These are phyloP conservation scores for Hymenoscyphus linearis DNA, from an alignment of 2,329 filamentous ascomycete genomes.

Conservation along the genomic window DNA sequence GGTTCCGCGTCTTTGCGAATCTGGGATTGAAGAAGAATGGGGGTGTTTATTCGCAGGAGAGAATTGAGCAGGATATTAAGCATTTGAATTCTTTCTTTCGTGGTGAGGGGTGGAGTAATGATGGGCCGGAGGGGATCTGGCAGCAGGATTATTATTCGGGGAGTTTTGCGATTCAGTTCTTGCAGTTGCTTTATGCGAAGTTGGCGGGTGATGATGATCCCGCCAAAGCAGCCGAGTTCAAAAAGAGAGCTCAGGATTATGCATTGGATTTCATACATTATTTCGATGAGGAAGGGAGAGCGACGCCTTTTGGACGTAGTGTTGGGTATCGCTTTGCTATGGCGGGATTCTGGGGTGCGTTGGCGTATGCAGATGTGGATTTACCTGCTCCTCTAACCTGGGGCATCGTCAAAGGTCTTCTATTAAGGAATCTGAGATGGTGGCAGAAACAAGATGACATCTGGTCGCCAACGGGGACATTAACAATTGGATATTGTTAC, in stretches of 20 bases:
- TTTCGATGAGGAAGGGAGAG: constrained; percentile 65
- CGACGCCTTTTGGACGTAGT: constrained; percentile 72
- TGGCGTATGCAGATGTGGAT: constrained; percentile 71
- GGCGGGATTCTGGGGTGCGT: constrained; percentile 76
- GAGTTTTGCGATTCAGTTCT: constrained; percentile 75
- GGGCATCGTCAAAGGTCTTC: constrained; percentile 73
- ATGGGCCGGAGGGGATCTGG: constrained; percentile 71
- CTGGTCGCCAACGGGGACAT: constrained; percentile 68
- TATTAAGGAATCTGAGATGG: constrained; percentile 70
- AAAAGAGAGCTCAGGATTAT: constrained; percentile 58
- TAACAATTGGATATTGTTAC: constrained; percentile 71
- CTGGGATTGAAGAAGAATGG: constrained; percentile 71
- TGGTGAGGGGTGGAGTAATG: constrained; percentile 78
- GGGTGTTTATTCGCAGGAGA: constrained; percentile 62
- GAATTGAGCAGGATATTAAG: constrained; percentile 69
- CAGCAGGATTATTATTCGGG: constrained; percentile 86
- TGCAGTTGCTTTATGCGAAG: constrained; percentile 72
- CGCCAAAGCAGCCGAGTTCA: constrained; percentile 62
- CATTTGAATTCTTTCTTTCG: constrained; percentile 77
- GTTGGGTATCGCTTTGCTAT: constrained; percentile 81
- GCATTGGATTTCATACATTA: constrained; percentile 71
- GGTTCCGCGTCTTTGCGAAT: constrained; percentile 83
- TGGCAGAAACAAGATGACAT: constrained; percentile 73
- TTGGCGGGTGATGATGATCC: constrained; percentile 63
- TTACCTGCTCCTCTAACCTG: constrained; percentile 67